These are phyloP conservation scores for Kodamaea anthophila DNA, from an alignment of 1,139 yeast species.

Conservation along the genomic window DNA sequence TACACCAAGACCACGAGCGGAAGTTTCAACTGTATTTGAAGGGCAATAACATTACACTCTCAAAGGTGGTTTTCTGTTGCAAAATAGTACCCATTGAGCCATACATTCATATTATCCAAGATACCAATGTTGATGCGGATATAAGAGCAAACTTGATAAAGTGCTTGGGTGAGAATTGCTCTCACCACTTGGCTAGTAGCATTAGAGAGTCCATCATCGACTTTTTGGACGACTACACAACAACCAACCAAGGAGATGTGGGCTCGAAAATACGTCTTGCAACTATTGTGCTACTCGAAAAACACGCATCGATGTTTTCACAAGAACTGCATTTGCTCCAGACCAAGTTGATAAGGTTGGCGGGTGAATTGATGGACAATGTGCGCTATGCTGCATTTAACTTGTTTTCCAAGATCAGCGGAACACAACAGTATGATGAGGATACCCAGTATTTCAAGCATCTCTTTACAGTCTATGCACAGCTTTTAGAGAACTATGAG, in stretches of 20 bases:
- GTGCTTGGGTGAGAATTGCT: slow-evolving; percentile 11
- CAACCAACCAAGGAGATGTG: slow-evolving; percentile 69
- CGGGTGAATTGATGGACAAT: slow-evolving; percentile 41
- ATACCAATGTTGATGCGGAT: slow-evolving; percentile 19
- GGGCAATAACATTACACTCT: slow-evolving; percentile 25
- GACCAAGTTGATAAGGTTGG: slow-evolving; percentile 43
- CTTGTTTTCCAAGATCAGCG: slow-evolving; percentile 8
- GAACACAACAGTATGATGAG: slow-evolving; percentile 4
- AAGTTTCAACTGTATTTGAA: slow-evolving; percentile 22
- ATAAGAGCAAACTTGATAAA: slow-evolving; percentile 20
- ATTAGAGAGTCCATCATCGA: too few species aligned
- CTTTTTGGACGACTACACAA: slow-evolving; percentile 57
- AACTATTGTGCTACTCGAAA: slow-evolving; percentile 34
- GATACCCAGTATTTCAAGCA: slow-evolving; percentile 20
- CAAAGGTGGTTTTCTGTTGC: slow-evolving; percentile 28
- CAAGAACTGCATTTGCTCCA: slow-evolving; percentile 10
- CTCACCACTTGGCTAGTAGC: too few species aligned
- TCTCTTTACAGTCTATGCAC: slow-evolving; percentile 17
- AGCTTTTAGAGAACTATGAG: slow-evolving; percentile 4
- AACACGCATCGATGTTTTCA: slow-evolving; percentile 14
- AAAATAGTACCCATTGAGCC: slow-evolving; percentile 9
- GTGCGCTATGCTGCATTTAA: slow-evolving; percentile 24
- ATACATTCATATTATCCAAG: slow-evolving; percentile 15
- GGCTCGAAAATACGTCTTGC: slow-evolving; percentile 66
- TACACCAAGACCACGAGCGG: slow-evolving; percentile 15